Evolutionary conservation across 2,329 filamentous ascomycete species (phyloP).

Genomic region (Paracamarosporium sp.): DNA sequence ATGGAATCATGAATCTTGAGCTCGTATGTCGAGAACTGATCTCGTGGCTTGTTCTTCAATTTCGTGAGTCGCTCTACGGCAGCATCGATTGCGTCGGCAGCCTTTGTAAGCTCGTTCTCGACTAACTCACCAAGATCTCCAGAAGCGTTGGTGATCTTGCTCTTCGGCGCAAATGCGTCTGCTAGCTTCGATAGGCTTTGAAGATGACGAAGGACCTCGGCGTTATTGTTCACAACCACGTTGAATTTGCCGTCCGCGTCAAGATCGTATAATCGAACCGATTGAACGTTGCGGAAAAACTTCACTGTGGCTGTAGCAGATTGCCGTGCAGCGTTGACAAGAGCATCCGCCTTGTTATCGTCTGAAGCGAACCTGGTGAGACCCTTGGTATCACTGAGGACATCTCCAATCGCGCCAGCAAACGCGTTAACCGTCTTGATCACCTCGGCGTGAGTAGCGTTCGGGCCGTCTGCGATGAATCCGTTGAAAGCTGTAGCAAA

Average conservation of each 20-base stretch:
- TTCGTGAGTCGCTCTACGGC: constrained; percentile 88
- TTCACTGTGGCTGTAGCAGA: constrained; percentile 87
- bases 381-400: constrained; percentile 96
- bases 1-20: constrained; percentile 96
- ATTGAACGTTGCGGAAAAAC: constrained; percentile 94
- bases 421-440: constrained; percentile 94
- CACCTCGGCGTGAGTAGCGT: constrained; percentile 85
- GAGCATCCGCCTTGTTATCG: constrained; percentile 89
- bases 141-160: constrained; percentile 77
- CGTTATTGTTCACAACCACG: constrained; percentile 95
- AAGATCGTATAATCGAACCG: constrained; percentile 89
- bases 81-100: constrained; percentile 92
- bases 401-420: constrained; percentile 87
- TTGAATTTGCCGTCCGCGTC: constrained; percentile 93
- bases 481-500: constrained; percentile 99
- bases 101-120: constrained; percentile 88
- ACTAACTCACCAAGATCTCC: constrained; percentile 94
- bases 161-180: constrained; percentile 88
- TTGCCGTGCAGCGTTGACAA: constrained; percentile 81
- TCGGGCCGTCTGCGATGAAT: constrained; percentile 95
- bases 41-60: constrained; percentile 94
- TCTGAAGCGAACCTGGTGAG: constrained; percentile 91
- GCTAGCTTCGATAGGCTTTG: constrained; percentile 93
- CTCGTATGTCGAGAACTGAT: constrained; percentile 95
- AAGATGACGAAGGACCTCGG: constrained; percentile 92